phyloP scores from a whole-genome alignment of 768 basidiomycete species.

The Tubosaeta sp. region DNA sequence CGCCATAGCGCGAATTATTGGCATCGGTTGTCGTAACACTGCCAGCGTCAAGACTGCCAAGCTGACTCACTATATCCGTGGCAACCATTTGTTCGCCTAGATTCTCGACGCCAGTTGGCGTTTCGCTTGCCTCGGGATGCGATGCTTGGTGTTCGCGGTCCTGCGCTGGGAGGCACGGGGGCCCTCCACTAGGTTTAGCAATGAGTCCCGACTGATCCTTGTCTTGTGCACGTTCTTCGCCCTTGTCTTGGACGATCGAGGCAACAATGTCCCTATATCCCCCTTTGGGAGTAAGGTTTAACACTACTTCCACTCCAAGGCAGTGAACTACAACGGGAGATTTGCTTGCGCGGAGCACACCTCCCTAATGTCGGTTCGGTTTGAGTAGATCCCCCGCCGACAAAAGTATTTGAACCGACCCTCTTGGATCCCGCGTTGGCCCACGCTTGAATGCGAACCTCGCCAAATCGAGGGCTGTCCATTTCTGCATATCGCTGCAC shows the following conservation, averaged over 20 bases:
- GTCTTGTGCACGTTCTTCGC: slow-evolving; percentile 8
- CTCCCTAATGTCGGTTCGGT: slow-evolving; percentile 15
- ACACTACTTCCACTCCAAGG: slow-evolving; percentile 21
- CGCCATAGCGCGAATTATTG: neutral
- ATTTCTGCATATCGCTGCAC: slow-evolving; percentile 35
- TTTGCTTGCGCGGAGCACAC: slow-evolving; percentile 19
- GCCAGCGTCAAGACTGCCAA: neutral
- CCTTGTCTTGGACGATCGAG: slow-evolving; percentile 5
- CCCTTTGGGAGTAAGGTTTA: slow-evolving; percentile 22
- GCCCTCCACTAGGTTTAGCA: neutral
- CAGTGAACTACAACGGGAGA: slow-evolving; percentile 22
- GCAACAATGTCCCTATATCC: slow-evolving; percentile 17
- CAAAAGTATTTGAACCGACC: slow-evolving; percentile 18
- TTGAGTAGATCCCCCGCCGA: neutral
- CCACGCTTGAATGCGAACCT: slow-evolving; percentile 40
- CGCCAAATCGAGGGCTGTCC: slow-evolving; percentile 29
- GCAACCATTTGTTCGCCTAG: neutral
- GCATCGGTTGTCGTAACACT: neutral
- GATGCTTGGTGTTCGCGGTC: neutral
- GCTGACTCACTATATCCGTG: slow-evolving; percentile 8
- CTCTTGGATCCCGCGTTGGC: slow-evolving; percentile 35
- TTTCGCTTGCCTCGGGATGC: neutral
- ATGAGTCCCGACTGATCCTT: slow-evolving; percentile 6
- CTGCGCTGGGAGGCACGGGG: neutral
- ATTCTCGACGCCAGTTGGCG: slow-evolving; percentile 1